A percentile compares a stretch with the other conserved stretches of the same genome.
Evolutionary conservation across 345 rosid genomes (phyloP).

Genomic region (Limnanthes douglasii): DNA sequence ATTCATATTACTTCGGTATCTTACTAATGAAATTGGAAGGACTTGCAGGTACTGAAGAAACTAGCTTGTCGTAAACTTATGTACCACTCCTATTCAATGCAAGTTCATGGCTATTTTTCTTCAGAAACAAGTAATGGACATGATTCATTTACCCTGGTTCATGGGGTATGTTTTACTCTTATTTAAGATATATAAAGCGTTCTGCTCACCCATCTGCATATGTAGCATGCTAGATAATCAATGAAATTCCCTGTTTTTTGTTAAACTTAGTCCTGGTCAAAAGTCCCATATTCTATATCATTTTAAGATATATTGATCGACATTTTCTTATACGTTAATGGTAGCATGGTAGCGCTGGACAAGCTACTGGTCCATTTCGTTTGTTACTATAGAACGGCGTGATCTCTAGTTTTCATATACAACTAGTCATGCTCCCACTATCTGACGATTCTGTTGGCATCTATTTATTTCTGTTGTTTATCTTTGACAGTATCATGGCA

Average conservation of each 20-base stretch:
- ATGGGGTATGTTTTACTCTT: slow-evolving; percentile 40
- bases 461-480: background rate
- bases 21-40: slow-evolving; percentile 4
- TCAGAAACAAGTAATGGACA: slow-evolving; percentile 21
- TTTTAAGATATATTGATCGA: no score
- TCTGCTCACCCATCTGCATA: background rate
- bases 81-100: slow-evolving; percentile 93
- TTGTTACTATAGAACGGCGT: no score
- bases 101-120: slow-evolving; percentile 68
- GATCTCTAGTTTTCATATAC: no score
- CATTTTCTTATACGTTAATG: no score
- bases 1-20: background rate
- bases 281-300: no score
- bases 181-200: no score
- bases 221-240: slow-evolving; percentile 1
- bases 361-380: no score
- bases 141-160: slow-evolving; percentile 59
- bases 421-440: no score
- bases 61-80: slow-evolving; percentile 56
- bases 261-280: background rate
- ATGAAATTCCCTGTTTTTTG: background rate
- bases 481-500: slow-evolving; percentile 67
- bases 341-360: no score
- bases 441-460: no score
- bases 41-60: slow-evolving; percentile 68